Evolutionary conservation across 805 yeast species (phyloP), one percentile per base, ranked within the genome.

Genomic region (Vanderwaltozyma verrucispora): DNA sequence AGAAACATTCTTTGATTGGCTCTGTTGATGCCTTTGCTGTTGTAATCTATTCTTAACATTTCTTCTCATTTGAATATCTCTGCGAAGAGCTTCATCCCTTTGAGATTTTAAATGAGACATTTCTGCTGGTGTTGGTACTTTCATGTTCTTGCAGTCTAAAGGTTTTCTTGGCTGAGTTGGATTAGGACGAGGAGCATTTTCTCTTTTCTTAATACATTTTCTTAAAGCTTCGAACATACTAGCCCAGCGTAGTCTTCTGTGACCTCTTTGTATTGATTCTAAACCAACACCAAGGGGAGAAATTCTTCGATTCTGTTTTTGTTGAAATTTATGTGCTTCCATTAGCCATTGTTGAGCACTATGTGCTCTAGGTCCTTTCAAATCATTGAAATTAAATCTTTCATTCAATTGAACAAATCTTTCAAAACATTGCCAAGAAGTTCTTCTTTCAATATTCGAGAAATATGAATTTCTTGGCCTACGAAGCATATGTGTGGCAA

Each of bases 401-500:
- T 89, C 96, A 50, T 84, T 86, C 46, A 92, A 68, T 62, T 89
- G 97, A 43, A 88, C 80, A 67, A 89, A 92, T 47, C 98, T 68
- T 60, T 92, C 98, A 64, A 92, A 92, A 57, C 97, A 89, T 57
- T 89, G 97, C 98, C 98, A 92, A 0, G 98, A 94, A 0, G 97
- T 92, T 51, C 98, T 72, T 51, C 96, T 74, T 59, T 92, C 97
- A 40, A 87, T 85, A 51, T 85, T 87, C 1, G 97, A 82, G 28
- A 77, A 73, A 56, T 85, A 87, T 12, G 80, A 74, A 45, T 75
- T 69, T 0, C 85, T 73, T 2, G 86, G 73, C 35, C 71, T 67
- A 2, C 79, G 71, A 32, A 81, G 71, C 56, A 92, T 64, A 53
- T 82, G 84, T 6, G 88, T 82, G 3, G 96, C 77, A 17, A 92